Percentiles rank a stretch among this genome's conserved stretches.
Conservation (phyloP, 2,329 filamentous ascomycete genomes). For the Cladosporium austrohemisphaericum region DNA sequence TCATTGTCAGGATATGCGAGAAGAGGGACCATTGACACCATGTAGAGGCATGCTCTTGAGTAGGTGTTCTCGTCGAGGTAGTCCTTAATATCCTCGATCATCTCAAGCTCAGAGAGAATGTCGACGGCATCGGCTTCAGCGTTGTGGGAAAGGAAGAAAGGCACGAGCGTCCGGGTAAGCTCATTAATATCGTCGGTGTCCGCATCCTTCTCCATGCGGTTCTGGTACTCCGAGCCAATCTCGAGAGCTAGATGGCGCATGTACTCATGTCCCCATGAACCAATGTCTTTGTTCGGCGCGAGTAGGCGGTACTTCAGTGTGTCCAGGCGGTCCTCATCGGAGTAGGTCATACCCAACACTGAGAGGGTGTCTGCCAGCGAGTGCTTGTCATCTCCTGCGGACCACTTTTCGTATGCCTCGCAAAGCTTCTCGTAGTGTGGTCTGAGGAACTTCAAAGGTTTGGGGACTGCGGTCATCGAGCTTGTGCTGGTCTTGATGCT, state of each 20-base stretch:
- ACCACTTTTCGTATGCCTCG: constrained; percentile 86
- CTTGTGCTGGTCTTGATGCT: constrained; percentile 99
- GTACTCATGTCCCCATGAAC: constrained; percentile 98
- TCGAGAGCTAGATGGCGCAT: constrained; percentile 92
- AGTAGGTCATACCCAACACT: constrained; percentile 98
- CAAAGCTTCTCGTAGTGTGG: constrained; percentile 91
- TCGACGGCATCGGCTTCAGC: constrained; percentile 97
- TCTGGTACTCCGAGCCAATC: constrained; percentile 90
- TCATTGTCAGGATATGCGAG: constrained; percentile 98
- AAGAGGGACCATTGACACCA: constrained; percentile 98
- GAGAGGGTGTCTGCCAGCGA: constrained; percentile 92
- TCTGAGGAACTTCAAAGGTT: constrained; percentile 95
- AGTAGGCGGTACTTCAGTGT: constrained; percentile 93
- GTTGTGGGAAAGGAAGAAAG: constrained; percentile 94
- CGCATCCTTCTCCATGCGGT: constrained; percentile 80
- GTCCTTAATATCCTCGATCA: constrained; percentile 85
- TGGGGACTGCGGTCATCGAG: constrained; percentile 98
- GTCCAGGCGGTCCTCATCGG: constrained; percentile 82
- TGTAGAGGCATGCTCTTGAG: constrained; percentile 88
- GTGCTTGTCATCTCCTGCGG: constrained; percentile 76
- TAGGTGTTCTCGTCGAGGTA: constrained; percentile 95
- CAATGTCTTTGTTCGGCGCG: constrained; percentile 85
- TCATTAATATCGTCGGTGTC: constrained; percentile 79
- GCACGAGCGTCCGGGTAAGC: constrained; percentile 78
- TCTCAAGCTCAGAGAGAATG: constrained; percentile 93